These are phyloP conservation scores for Middelhovenomyces tepae DNA, from an alignment of 805 yeast species.

Conservation along the genomic window DNA sequence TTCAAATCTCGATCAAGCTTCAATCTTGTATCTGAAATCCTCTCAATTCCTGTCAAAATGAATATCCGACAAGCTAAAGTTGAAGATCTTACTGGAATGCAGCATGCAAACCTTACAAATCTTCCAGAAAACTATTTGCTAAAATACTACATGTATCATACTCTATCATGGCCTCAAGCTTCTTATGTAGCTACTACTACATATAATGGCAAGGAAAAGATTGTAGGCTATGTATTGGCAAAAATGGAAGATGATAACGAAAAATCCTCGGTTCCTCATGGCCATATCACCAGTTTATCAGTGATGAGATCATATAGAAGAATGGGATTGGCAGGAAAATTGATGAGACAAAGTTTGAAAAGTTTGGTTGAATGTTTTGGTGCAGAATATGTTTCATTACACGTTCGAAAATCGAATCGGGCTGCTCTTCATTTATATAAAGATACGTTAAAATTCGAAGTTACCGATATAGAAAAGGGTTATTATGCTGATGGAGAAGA, in stretches of 20 bases:
- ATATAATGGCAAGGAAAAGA: conserved; percentile 63
- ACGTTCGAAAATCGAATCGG: conserved; percentile 82
- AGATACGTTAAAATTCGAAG: conserved; percentile 73
- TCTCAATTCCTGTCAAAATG: too few species aligned
- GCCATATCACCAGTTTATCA: conserved; percentile 84
- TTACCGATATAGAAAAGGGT: conserved; percentile 63
- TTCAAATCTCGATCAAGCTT: too few species aligned
- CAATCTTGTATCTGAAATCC: too few species aligned
- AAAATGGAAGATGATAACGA: conserved; percentile 79
- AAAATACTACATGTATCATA: conserved; percentile 85
- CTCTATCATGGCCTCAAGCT: conserved; percentile 91
- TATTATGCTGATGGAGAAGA: conserved; percentile 95
- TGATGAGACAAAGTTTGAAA: conserved; percentile 68
- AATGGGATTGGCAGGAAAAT: conserved; percentile 83
- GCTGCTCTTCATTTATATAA: conserved; percentile 87
- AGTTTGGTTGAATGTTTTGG: conserved; percentile 70
- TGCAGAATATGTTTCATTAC: conserved; percentile 76
- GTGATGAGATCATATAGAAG: conserved; percentile 92
- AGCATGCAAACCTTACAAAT: conserved; percentile 80
- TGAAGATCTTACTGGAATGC: conserved; percentile 83
- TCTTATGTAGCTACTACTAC: conserved; percentile 76
- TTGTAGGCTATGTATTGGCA: conserved; percentile 86
- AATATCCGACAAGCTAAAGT: conserved; percentile 75
- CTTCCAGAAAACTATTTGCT: conserved; percentile 87
- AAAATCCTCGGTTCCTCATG: conserved; percentile 37